Conservation (phyloP, 176 grass and related monocot genomes). For the Cenchrus americanus region DNA sequence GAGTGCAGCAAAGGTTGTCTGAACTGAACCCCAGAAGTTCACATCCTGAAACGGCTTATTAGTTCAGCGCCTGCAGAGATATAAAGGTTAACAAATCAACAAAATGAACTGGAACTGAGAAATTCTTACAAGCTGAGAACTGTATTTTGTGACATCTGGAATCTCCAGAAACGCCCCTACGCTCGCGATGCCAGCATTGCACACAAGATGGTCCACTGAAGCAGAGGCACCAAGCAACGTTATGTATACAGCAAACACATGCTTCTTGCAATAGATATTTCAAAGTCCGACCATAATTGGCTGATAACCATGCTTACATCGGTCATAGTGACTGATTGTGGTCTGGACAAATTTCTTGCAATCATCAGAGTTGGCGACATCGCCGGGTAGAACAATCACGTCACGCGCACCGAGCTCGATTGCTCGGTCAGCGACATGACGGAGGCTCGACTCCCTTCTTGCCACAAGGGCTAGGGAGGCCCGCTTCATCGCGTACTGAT, state of each 20-base stretch:
- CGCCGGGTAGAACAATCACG: conserved; percentile 52
- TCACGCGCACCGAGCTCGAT: conserved; percentile 49
- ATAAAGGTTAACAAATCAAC: rapidly evolving
- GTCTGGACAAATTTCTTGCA: conserved; percentile 51
- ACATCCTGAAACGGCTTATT: conserved; percentile 50
- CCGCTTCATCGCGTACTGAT: conserved; percentile 65
- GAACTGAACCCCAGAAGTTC: conserved; percentile 79
- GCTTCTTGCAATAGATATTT: not conserved
- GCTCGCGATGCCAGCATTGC: conserved; percentile 60
- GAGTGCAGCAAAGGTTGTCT: conserved; percentile 61
- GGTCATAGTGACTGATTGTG: conserved; percentile 47
- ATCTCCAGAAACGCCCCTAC: conserved; percentile 65
- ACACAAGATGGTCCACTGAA: conserved; percentile 75
- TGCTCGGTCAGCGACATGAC: conserved; percentile 49
- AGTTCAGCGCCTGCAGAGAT: not conserved
- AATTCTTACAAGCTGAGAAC: conserved; percentile 41
- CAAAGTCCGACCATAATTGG: not conserved
- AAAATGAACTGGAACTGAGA: not conserved
- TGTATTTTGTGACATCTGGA: conserved; percentile 53
- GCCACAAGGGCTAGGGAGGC: conserved; percentile 64
- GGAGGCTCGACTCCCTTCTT: conserved; percentile 58
- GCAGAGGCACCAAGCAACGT: not conserved
- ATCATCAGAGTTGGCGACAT: conserved; percentile 48
- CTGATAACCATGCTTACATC: conserved; percentile 36
- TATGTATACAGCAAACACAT: not conserved